Base-by-base conservation (phyloP, 257 asterid species). In the Nemophila menziesii region DNA sequence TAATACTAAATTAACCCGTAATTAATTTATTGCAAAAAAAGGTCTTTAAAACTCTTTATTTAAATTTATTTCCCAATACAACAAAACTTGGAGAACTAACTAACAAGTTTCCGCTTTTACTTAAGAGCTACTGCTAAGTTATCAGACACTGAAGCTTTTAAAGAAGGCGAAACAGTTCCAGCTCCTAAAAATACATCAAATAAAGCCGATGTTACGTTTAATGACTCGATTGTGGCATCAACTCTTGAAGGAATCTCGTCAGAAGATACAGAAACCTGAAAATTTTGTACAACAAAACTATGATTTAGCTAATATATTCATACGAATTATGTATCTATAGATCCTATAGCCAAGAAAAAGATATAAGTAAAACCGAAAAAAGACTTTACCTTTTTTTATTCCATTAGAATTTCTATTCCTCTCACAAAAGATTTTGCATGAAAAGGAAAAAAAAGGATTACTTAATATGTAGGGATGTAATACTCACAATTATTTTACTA, bases 121-220 rank as follows among this genome's bases (percentile, higher is more conserved):
- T 67, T 68, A 24, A 87, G 80, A 1, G 70, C 61, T 36, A 61
- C 64, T 52, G 86, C 81, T 44, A 89, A 66, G 62, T 92, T 90
- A 22, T 60, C 46, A 27, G 73, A 54, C 44, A 61, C 71, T 42
- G 97, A 84, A 58, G 72, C 65, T 82, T 80, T 84, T 68, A 89
- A 57, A 11, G 95, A 42, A 29, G 92, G 87, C 43, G 95, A 89
- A 66, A 89, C 95, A 34, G 94, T 68, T 42, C 63, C 67, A 45
- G 66, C 65, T 65, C 95, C 98, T 44, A 80, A 78, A 78, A 84
- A 84, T 51, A 89, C 85, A 36, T 89, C 79, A 37, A 80, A 84
- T 45, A 89, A 78, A 48, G 98, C 85, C 29, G 72, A 73, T 8
- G 84, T 59, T 37, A 80, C 93, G 23, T 76, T 79, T 33, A 68